Evolutionary conservation across 2,329 filamentous ascomycete genomes (phyloP).

Genomic region (Talaromyces amestolkiae): DNA sequence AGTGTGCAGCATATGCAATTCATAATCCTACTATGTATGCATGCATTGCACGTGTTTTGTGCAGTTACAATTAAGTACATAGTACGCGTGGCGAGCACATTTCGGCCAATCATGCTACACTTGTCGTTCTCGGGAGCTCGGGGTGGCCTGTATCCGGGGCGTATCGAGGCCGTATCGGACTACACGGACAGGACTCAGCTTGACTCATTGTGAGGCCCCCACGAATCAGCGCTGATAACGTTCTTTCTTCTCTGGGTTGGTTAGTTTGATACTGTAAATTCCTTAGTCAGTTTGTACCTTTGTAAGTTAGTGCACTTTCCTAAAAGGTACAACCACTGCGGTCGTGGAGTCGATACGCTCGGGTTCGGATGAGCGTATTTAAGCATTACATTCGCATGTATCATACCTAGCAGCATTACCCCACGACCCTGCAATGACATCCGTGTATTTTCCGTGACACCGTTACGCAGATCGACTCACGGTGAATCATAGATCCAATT

Average conservation of each 20-base stretch:
- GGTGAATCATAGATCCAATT: background rate
- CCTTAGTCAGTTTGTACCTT: background rate
- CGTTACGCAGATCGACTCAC: background rate
- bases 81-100: background rate
- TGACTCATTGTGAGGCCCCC: background rate
- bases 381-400: no score
- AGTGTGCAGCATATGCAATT: background rate
- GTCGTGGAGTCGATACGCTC: background rate
- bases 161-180: background rate
- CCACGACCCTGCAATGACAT: background rate
- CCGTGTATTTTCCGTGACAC: background rate
- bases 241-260: background rate
- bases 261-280: no score
- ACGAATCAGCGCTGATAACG: background rate
- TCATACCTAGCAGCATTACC: background rate
- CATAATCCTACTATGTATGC: background rate
- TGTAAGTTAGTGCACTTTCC: background rate
- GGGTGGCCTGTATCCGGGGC: background rate
- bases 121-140: background rate
- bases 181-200: background rate
- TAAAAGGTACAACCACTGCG: background rate
- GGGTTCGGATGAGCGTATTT: background rate
- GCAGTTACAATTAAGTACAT: no score
- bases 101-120: background rate
- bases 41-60: no score